Conservation (phyloP, 257 asterid genomes). For the Thymus mandschuricus region DNA sequence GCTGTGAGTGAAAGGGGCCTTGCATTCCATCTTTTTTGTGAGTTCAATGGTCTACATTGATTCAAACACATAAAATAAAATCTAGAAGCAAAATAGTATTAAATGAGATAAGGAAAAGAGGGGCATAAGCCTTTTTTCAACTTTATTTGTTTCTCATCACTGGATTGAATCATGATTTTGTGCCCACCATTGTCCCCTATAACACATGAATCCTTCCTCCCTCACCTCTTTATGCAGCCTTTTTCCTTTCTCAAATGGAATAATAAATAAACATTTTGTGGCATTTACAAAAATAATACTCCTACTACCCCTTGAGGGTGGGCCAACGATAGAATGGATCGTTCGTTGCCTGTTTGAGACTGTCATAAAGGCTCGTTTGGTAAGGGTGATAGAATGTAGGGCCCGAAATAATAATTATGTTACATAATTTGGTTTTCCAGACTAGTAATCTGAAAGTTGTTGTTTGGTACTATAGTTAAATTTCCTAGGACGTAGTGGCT, state of each 20-base stretch:
- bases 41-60: neutral
- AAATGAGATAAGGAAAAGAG: slow-evolving; percentile 18
- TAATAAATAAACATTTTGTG: neutral
- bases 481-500: no score
- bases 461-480: no score
- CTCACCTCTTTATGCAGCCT: slow-evolving; percentile 8
- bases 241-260: neutral
- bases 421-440: no score
- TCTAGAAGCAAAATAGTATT: neutral
- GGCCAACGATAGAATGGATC: no score
- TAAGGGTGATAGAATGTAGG: no score
- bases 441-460: no score
- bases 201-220: slow-evolving; percentile 33
- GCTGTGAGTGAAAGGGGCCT: slow-evolving; percentile 23
- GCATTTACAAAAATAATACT: neutral
- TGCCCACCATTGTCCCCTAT: slow-evolving; percentile 33
- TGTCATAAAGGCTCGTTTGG: no score
- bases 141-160: slow-evolving; percentile 20
- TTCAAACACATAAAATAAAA: neutral
- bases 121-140: slow-evolving; percentile 27
- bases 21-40: slow-evolving; percentile 1
- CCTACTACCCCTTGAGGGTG: no score
- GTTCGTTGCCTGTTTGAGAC: no score
- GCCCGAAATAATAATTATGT: no score
- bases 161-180: slow-evolving; percentile 38